Evolutionary conservation across 108 stramenopile genomes (phyloP), one percentile per base, ranked within the genome.

Genomic region (Thalassiosira profunda): DNA sequence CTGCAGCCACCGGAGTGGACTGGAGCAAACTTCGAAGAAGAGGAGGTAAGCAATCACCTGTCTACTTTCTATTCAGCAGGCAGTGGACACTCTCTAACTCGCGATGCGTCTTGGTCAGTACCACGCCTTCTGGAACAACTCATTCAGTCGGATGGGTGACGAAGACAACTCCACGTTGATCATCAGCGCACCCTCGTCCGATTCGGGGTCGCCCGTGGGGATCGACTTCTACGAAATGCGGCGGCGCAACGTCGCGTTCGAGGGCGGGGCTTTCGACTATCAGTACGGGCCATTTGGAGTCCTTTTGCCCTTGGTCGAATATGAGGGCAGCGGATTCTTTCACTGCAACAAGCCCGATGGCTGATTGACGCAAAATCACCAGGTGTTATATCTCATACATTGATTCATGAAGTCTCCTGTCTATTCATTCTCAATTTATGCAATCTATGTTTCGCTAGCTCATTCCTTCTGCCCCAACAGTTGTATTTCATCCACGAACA

Each of bases 301-400:
- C 10, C 35, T 70, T n/a, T 51, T 70, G 26, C 69, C 69, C n/a
- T 38, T 70, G 5, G 69, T 59, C 33, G 33, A 47, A 6, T 58
- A 37, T 26, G 46, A 34, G 1, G 69, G 69, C 8, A 18, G 23
- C 5, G 69, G 69, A 38, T 70, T 70, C 54, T 70, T 70, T 18
- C 69, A 70, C 47, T 70, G 69, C 58, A 58, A 68, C 23, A 63
- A 25, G 7, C 33, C 59, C 29, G 38, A 40, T n/a, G n/a, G n/a
- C n/a, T n/a, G n/a, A n/a, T n/a, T n/a, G n/a, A n/a, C n/a, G n/a
- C n/a, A n/a, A n/a, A n/a, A n/a, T n/a, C n/a, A n/a, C n/a, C n/a
- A n/a, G n/a, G n/a, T n/a, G n/a, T n/a, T n/a, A n/a, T n/a, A n/a
- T n/a, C n/a, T n/a, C n/a, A n/a, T n/a, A n/a, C n/a, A n/a, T n/a